A percentile compares a stretch with the other conserved stretches of the same genome.
phyloP scores from a whole-genome alignment of 2,329 filamentous ascomycete species.

The Pochonia chlamydosporia region DNA sequence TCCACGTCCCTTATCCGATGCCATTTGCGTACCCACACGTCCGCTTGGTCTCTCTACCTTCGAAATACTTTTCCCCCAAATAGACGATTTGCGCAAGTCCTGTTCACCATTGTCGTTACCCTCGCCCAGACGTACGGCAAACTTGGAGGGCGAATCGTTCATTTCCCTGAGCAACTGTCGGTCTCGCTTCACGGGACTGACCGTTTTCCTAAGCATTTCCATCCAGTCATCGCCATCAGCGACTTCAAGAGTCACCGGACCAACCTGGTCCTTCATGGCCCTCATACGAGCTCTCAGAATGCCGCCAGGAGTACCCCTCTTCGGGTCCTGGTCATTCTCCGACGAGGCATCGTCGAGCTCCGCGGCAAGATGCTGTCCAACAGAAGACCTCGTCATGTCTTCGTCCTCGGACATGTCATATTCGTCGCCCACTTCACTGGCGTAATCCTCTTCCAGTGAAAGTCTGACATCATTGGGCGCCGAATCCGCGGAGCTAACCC shows the following conservation, averaged over 20 bases:
- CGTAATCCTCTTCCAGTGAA: slow-evolving; percentile 54
- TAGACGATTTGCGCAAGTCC: slow-evolving; percentile 36
- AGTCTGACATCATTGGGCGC: slow-evolving; percentile 54
- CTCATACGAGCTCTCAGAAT: slow-evolving; percentile 59
- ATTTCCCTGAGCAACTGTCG: slow-evolving; percentile 61
- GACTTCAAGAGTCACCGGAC: slow-evolving; percentile 54
- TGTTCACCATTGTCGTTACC: slow-evolving; percentile 37
- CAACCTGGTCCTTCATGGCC: slow-evolving; percentile 54
- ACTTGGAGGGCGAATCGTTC: slow-evolving; percentile 46
- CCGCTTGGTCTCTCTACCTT: slow-evolving; percentile 23
- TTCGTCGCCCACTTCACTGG: slow-evolving; percentile 60
- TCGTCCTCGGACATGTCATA: slow-evolving; percentile 68
- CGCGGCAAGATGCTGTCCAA: slow-evolving; percentile 68
- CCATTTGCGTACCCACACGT: slow-evolving; percentile 24
- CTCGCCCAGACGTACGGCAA: slow-evolving; percentile 18
- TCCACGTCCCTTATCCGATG: slow-evolving; percentile 49
- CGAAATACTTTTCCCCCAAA: slow-evolving; percentile 27
- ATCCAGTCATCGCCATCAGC: slow-evolving; percentile 81
- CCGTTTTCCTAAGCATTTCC: slow-evolving; percentile 86
- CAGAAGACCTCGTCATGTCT: slow-evolving; percentile 74
- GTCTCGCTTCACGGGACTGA: slow-evolving; percentile 90
- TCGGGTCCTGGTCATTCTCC: slow-evolving; percentile 41
- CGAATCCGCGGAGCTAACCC: slow-evolving; percentile 82
- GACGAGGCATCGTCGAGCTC: slow-evolving; percentile 60
- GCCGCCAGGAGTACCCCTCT: slow-evolving; percentile 48